Evolutionary conservation across 345 rosid genomes (phyloP), one percentile per base, ranked within the genome.

Genomic region (Citrus inodora): DNA sequence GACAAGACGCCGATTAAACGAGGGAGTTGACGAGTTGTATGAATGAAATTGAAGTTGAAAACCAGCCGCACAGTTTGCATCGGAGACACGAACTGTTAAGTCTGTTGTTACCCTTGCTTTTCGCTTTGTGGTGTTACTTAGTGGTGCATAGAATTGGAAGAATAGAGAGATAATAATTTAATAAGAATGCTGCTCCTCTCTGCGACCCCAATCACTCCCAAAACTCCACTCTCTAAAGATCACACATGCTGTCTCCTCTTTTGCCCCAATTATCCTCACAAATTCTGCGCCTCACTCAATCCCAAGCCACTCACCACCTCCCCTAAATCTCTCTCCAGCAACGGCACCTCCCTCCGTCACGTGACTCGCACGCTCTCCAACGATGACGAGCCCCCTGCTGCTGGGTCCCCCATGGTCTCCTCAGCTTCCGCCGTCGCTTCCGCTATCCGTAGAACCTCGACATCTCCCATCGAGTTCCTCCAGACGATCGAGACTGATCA

Each of bases 351-450:
- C 55, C 85, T 92, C 71, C 94, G 81, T 73, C 88, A 80, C 84
- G 88, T 91, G 22, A 76, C 87, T 33, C 85, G 73, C 75, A 83
- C 90, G n/a, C 78, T 76, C 56, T 53, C 91, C 73, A 78, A 71
- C 76, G 86, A 78, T 37, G 85, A 88, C 5, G 77, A 82, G 0
- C 67, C 61, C 16, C 68, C 81, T 38, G 46, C 70, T 73, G 4
- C 77, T 46, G 51, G 51, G 16, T 1, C 51, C 78, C 53, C 59
- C 64, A 9, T 88, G 82, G 72, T 89, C 42, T 79, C 97, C 11
- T 95, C 97, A 19, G 97, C 98, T 59, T 88, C 93, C 13, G 98
- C 98, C 11, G 87, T 95, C 22, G 94, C 89, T 16, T 82, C 95
- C 10, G 89, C 95, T 64, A 93, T 95, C 66, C 91, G 90, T 13